These are phyloP conservation scores for Fallopia convolvulus DNA, from an alignment of 148 eudicot species.

Conservation along the genomic window DNA sequence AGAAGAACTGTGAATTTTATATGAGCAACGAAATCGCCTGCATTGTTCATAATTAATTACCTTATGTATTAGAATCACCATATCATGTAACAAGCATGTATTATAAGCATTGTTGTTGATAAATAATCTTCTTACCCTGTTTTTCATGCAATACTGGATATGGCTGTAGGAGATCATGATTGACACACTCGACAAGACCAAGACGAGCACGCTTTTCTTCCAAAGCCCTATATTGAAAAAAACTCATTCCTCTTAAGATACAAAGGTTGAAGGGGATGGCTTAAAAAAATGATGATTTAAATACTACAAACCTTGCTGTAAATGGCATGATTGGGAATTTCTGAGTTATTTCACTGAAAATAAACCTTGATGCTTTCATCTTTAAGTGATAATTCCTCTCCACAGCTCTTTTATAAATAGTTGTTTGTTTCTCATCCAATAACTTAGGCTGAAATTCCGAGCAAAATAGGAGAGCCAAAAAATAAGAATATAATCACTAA, in stretches of 20 bases:
- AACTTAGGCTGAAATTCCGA: slow-evolving; percentile 52
- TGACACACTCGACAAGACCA: slow-evolving; percentile 91
- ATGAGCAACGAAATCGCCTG: slow-evolving; percentile 85
- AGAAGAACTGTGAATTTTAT: slow-evolving; percentile 86
- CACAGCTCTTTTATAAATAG: slow-evolving; percentile 80
- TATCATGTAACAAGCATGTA: background rate
- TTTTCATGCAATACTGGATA: slow-evolving; percentile 94
- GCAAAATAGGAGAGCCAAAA: background rate
- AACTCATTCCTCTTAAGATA: background rate
- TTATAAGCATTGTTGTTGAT: background rate
- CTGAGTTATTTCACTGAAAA: slow-evolving; percentile 78
- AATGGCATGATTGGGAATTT: slow-evolving; percentile 90
- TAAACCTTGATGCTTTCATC: slow-evolving; percentile 81
- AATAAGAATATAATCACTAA: background rate
- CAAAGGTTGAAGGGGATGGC: background rate
- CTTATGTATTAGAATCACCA: background rate
- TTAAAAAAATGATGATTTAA: background rate
- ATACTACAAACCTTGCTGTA: slow-evolving; percentile 51
- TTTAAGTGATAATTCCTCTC: slow-evolving; percentile 76
- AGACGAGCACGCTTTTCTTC: slow-evolving; percentile 83
- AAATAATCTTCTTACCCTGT: slow-evolving; percentile 38
- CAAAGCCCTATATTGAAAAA: slow-evolving; percentile 44
- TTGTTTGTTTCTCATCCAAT: slow-evolving; percentile 86
- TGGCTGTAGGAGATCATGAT: slow-evolving; percentile 84
- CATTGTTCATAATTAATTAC: background rate